Evolutionary conservation across 192 early-diverging fungal genomes (phyloP).

Genomic region (Geosiphon pyriformis): DNA sequence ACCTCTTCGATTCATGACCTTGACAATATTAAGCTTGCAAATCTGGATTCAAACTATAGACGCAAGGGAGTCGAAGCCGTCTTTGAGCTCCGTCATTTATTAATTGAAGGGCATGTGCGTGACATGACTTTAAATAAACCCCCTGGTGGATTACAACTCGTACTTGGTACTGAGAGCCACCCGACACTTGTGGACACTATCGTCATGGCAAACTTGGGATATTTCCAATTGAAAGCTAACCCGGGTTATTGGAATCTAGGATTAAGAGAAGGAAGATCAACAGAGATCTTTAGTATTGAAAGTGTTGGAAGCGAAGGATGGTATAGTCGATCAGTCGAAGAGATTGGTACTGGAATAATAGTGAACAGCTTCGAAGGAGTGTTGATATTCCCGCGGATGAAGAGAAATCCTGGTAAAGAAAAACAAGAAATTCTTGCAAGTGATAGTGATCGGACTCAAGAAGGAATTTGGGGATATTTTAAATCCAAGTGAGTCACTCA

Average conservation of each 20-base stretch:
- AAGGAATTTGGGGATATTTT: conserved; percentile 55
- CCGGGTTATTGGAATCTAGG: conserved; percentile 84
- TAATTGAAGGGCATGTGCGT: conserved; percentile 86
- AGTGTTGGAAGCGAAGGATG: conserved; percentile 50
- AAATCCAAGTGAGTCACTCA: conserved; percentile 46
- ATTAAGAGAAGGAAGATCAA: conserved; percentile 76
- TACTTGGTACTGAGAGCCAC: conserved; percentile 63
- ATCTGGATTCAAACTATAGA: conserved; percentile 31
- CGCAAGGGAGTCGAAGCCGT: conserved; percentile 58
- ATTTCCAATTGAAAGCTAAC: conserved; percentile 90
- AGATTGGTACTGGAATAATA: conserved; percentile 49
- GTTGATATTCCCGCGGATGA: conserved; percentile 75
- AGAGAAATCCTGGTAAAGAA: conserved; percentile 77
- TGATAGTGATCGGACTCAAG: conserved; percentile 26
- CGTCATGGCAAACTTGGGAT: conserved; percentile 98
- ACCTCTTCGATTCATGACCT: conserved; percentile 78
- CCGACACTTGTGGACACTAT: conserved; percentile 81
- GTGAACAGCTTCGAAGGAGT: conserved; percentile 79
- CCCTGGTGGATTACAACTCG: conserved; percentile 86
- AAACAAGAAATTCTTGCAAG: conserved; percentile 57
- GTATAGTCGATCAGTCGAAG: conserved; percentile 38
- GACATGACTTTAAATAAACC: conserved; percentile 65
- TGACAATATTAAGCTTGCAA: conserved; percentile 80
- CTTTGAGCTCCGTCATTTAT: conserved; percentile 76
- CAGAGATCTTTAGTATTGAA: conserved; percentile 71